Conservation (phyloP, 768 basidiomycete species). For the Tephrocybe rancida region DNA sequence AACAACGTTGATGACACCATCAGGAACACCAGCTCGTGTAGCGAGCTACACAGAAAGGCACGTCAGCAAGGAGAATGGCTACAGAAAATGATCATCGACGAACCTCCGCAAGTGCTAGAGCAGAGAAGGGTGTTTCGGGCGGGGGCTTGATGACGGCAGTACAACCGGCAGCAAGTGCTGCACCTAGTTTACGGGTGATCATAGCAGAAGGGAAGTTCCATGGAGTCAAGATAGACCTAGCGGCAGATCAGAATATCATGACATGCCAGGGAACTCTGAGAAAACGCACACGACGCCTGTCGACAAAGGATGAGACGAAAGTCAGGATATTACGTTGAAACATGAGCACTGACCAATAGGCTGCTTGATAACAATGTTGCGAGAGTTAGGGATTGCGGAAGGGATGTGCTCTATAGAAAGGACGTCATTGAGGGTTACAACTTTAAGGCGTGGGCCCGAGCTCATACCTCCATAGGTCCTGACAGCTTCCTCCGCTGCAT, state of each 20-base stretch:
- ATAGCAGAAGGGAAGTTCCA: conserved; percentile 97
- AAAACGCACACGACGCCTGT: conserved; percentile 43
- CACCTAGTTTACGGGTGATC: conserved; percentile 89
- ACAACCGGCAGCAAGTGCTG: conserved; percentile 95
- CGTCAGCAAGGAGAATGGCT: not conserved
- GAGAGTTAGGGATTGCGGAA: conserved; percentile 62
- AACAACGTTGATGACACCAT: conserved; percentile 94
- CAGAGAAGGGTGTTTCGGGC: conserved; percentile 92
- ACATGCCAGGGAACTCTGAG: not conserved
- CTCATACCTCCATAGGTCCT: conserved; percentile 81
- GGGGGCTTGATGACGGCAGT: conserved; percentile 95
- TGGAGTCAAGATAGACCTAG: conserved; percentile 77
- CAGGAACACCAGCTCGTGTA: conserved; percentile 88
- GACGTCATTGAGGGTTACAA: not conserved
- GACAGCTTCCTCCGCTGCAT: conserved; percentile 86
- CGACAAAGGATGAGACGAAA: not conserved
- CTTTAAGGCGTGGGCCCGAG: conserved; percentile 14
- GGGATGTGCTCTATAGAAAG: conserved; percentile 74
- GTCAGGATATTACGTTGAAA: not conserved
- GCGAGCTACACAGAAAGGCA: conserved; percentile 65
- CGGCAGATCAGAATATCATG: conserved; percentile 3
- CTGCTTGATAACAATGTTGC: conserved; percentile 93
- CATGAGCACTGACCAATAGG: conserved; percentile 64
- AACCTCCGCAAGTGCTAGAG: conserved; percentile 90
- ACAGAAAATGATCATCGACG: conserved; percentile 1